Base-by-base conservation (phyloP, 768 basidiomycete species). In the Amylocystis lapponica region DNA sequence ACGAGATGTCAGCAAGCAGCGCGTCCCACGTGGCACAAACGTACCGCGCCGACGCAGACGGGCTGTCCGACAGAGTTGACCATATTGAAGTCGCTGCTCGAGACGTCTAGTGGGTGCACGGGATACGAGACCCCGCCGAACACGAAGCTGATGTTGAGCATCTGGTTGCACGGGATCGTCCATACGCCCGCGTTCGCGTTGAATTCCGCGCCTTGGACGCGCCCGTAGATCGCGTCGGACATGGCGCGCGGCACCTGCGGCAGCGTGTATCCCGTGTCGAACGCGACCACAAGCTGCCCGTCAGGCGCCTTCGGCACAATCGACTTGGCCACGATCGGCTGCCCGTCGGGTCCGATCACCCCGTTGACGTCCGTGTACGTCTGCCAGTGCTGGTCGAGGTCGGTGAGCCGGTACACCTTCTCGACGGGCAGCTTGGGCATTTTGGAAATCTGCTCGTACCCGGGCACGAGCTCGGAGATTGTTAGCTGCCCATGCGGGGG, bases 361-460 rank as follows among this genome's bases (percentile, higher is more conserved):
- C 82, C 85, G 34, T 66, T 63, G 49, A 74, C 71, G 64, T 89
- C 84, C 0, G 82, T 80, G 42, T 81, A 60, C 11, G 79, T 69
- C 53, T 87, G 85, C 86, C 86, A 90, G 60, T 90, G 87, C 64
- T 89, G 87, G 54, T 87, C 83, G 57, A 72, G 67, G 57, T 76
- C 60, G 23, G 83, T 65, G 31, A 83, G 60, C 45, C 65, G 66
- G 52, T 77, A 76, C 27, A 88, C 83, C 19, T 68, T 76, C 51
- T 83, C 76, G 13, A 90, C 76, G 41, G 75, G 65, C 32, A 89
- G 68, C 56, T 83, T 74, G 1, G 84, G 78, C 70, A 78, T 78
- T 48, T 49, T 73, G 5, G 69, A 66, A 41, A 90, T 71, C 52
- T 74, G 74, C 55, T 79, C 76, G 44, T 75, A 83, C 4, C 76